Conservation (phyloP, 371 early-diverging fungal genomes). For the Mucor plumbeus region DNA sequence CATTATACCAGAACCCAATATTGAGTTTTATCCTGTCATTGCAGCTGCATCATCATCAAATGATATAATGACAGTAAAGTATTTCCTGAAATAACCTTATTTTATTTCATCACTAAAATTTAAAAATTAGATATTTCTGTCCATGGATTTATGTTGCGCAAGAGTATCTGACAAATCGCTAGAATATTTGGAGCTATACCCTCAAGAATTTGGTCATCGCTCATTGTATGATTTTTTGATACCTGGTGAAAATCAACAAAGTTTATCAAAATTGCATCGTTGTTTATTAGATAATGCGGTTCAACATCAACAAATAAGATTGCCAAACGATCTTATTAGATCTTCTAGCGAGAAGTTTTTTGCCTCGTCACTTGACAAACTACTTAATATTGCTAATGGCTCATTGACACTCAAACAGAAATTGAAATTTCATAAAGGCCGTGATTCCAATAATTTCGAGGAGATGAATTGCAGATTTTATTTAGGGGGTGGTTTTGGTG, state of each 20-base stretch:
- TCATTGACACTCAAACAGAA: conserved; percentile 27
- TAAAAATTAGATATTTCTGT: conserved; percentile 19
- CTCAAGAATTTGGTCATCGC: conserved; percentile 33
- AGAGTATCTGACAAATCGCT: conserved; percentile 29
- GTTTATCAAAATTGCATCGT: conserved; percentile 17
- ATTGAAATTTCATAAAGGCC: conserved; percentile 12
- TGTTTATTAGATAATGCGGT: conserved; percentile 22
- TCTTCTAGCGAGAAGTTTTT: conserved; percentile 24
- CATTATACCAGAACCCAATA: neutral
- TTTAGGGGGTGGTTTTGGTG: conserved; percentile 32
- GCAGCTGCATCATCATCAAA: neutral
- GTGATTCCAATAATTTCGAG: neutral
- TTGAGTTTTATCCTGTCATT: neutral
- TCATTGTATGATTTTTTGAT: conserved; percentile 34
- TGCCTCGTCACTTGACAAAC: neutral
- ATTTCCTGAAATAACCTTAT: neutral
- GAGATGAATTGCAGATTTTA: conserved; percentile 26
- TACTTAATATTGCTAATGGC: conserved; percentile 29
- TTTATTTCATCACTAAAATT: neutral
- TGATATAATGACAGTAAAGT: conserved; percentile 12
- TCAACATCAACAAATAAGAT: conserved; percentile 13
- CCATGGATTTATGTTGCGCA: conserved; percentile 35
- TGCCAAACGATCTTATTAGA: conserved; percentile 10
- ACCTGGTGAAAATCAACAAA: conserved; percentile 13
- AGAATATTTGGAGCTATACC: conserved; percentile 26